Conservation (phyloP, 768 basidiomycete species). For the Lyophyllum shimeji region DNA sequence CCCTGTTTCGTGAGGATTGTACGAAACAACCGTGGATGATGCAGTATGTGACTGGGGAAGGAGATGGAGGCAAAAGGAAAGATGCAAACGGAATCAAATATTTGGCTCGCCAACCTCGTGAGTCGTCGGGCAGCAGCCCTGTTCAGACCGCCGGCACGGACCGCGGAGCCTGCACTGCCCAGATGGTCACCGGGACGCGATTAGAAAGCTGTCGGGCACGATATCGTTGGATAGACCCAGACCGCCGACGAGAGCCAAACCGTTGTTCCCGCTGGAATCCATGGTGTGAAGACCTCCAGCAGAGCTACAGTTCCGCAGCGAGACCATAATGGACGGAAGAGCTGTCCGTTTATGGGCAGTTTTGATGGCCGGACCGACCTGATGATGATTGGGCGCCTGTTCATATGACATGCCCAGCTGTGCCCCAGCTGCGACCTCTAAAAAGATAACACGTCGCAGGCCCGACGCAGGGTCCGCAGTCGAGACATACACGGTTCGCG, state of each 20-base stretch:
- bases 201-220: background rate
- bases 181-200: conserved; percentile 8
- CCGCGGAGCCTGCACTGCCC: conserved; percentile 10
- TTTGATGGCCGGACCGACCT: conserved; percentile 3
- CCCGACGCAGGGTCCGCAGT: conserved; percentile 10
- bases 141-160: conserved; percentile 11
- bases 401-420: background rate
- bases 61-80: conserved; percentile 6
- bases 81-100: conserved; percentile 8
- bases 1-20: conserved; percentile 3
- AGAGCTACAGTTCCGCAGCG: background rate
- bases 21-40: background rate
- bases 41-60: conserved; percentile 10
- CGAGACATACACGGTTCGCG: background rate
- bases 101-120: conserved; percentile 7
- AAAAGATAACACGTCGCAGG: conserved; percentile 5
- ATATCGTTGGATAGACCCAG: background rate
- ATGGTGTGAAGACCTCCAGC: background rate
- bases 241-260: background rate
- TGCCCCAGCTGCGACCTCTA: background rate
- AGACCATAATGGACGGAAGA: background rate
- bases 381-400: background rate
- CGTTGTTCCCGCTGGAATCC: background rate
- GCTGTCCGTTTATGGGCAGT: background rate
- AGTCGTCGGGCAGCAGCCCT: conserved; percentile 8